Base-by-base conservation (phyloP, 352 stramenopile genomes). In the Globisporangium uncinulatum region DNA sequence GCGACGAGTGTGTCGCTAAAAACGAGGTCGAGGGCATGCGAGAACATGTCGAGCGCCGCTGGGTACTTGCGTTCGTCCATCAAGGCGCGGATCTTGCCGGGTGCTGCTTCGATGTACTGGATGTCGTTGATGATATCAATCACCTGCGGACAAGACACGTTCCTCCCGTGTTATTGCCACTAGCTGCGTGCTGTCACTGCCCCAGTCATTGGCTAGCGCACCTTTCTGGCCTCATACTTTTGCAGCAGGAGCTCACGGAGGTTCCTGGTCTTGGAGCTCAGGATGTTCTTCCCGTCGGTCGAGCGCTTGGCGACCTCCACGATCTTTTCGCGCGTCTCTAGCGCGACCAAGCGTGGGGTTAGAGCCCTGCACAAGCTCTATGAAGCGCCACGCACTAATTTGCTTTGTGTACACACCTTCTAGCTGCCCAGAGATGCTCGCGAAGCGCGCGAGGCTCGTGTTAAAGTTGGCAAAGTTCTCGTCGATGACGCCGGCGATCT, bases 391-490 rank as follows among this genome's bases (percentile, higher is more conserved):
- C 24, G 24, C 24, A 29, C 24, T 29, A 1, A 29, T 29, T 29
- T 4, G 4, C 24, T 29, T 29, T 29, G 24, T 34, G 9, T 17
- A 32, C 29, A 32, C 53, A 89, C 83, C 84, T 77, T 92, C 73
- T 15, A 92, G 63, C 46, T 92, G 84, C 46, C 86, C 81, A 1
- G 80, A 88, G 52, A 91, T 92, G 54, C 66, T 67, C 19, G 78
- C 81, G 66, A 94, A 94, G 42, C 77, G 77, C 63, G 72, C 77
- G 41, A 94, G 77, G 60, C 79, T 91, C 44, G 79, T 88, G 67
- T 94, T 94, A 56, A 92, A 91, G 58, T 91, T 92, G 66, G 73
- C 65, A 49, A 86, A 92, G 65, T 86, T 92, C 54, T 89, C 69
- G 61, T 94, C 84, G 52, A 94, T 82, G 41, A 94, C 84, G 15